These are phyloP conservation scores for Peterozyma xylosa DNA, from an alignment of 805 yeast species.

Conservation along the genomic window DNA sequence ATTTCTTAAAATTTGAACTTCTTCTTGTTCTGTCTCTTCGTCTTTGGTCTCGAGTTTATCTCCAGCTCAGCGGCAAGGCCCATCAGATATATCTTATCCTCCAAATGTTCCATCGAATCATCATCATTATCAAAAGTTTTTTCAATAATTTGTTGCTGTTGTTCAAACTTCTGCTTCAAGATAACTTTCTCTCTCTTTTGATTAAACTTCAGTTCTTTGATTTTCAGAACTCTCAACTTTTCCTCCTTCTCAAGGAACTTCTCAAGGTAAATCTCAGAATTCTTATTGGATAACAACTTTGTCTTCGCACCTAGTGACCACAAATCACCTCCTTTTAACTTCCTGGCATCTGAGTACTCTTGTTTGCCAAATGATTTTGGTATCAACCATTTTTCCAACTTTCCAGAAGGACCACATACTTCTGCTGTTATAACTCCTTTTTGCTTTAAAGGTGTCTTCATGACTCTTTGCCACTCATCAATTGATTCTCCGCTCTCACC, in stretches of 20 bases:
- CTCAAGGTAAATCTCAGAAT: slow-evolving; percentile 20
- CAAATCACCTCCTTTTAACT: slow-evolving; percentile 73
- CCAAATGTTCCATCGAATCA: slow-evolving; percentile 13
- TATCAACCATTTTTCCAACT: slow-evolving; percentile 80
- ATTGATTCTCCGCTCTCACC: slow-evolving; percentile 19
- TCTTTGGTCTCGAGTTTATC: slow-evolving; percentile 1
- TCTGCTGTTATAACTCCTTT: slow-evolving; percentile 78
- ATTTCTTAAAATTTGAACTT: neutral
- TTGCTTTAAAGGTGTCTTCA: slow-evolving; percentile 64
- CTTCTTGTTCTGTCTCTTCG: neutral
- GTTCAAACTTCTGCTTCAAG: slow-evolving; percentile 12
- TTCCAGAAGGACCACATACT: slow-evolving; percentile 74
- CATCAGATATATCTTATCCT: slow-evolving; percentile 17
- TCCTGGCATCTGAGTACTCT: slow-evolving; percentile 85
- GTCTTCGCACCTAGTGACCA: slow-evolving; percentile 75
- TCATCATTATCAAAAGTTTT: slow-evolving; percentile 11
- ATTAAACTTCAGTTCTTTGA: slow-evolving; percentile 9
- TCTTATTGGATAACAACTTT: slow-evolving; percentile 27
- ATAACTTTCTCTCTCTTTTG: slow-evolving; percentile 18
- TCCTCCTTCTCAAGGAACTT: slow-evolving; percentile 26
- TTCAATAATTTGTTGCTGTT: slow-evolving; percentile 17
- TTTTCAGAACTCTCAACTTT: slow-evolving; percentile 7
- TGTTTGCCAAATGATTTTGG: slow-evolving; percentile 71
- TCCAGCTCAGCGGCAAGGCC: slow-evolving; percentile 10
- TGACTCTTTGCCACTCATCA: slow-evolving; percentile 63